phyloP scores from a whole-genome alignment of 139 green algal genomes.

The Zygnema cylindricum region DNA sequence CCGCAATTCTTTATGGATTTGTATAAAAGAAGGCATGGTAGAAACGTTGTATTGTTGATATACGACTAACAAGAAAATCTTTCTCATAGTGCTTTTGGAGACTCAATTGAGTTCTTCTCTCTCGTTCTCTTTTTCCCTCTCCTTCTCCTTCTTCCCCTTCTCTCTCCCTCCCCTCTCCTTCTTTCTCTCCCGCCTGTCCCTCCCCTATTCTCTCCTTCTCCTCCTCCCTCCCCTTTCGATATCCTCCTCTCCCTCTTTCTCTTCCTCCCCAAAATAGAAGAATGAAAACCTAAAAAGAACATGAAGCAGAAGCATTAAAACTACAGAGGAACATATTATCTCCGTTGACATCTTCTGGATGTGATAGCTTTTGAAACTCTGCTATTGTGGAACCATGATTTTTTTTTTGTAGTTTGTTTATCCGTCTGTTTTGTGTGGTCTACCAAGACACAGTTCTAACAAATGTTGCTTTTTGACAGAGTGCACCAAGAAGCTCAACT shows the following conservation, averaged over 20 bases:
- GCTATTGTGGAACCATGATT: not conserved
- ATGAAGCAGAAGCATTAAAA: not conserved
- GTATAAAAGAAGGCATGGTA: too few relatives aligned
- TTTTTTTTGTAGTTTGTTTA: not conserved
- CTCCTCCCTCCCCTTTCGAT: not conserved
- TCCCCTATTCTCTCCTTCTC: not conserved
- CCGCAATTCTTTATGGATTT: too few relatives aligned
- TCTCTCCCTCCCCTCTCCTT: not conserved
- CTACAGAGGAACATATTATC: not conserved
- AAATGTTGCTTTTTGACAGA: too few relatives aligned
- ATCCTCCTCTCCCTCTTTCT: not conserved
- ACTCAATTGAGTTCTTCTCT: too few relatives aligned
- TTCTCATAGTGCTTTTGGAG: too few relatives aligned
- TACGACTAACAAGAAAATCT: too few relatives aligned
- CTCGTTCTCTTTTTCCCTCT: not conserved
- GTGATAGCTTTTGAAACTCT: not conserved
- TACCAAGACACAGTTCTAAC: too few relatives aligned
- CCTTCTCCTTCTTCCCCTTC: not conserved
- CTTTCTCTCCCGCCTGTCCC: not conserved
- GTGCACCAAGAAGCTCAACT: too few relatives aligned
- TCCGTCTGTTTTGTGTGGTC: too few relatives aligned
- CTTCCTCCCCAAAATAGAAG: too few relatives aligned
- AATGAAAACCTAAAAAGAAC: too few relatives aligned
- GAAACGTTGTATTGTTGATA: too few relatives aligned
- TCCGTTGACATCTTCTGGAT: not conserved